A percentile compares a stretch with the other conserved stretches of the same genome.
Conservation (phyloP, 257 asterid species). For the Solanum megistacrolobum region DNA sequence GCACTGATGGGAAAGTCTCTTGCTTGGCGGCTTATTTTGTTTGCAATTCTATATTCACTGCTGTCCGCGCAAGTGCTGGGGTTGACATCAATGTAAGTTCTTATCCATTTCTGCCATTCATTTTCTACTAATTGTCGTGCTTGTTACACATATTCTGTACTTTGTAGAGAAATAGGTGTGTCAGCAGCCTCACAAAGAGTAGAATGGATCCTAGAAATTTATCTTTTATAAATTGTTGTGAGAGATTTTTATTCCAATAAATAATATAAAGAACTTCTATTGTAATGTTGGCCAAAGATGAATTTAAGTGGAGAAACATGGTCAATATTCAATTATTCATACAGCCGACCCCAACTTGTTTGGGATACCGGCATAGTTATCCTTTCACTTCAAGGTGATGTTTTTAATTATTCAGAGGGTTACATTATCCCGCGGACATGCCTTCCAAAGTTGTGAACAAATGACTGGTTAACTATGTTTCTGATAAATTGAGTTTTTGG, state of each 20-base stretch:
- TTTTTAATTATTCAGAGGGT: not conserved
- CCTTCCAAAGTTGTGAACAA: not conserved
- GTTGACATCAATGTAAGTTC: constrained; percentile 53
- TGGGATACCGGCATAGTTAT: not conserved
- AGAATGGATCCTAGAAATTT: not conserved
- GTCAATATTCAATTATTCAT: not conserved
- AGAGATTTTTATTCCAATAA: not conserved
- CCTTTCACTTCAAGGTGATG: not conserved
- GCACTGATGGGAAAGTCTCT: constrained; percentile 74
- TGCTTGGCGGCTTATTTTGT: constrained; percentile 81
- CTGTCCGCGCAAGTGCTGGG: constrained; percentile 55
- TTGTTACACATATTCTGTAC: not conserved
- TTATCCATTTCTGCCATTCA: not conserved
- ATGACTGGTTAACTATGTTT: not conserved
- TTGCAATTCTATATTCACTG: constrained; percentile 60
- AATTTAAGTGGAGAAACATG: not conserved
- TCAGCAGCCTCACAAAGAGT: not conserved
- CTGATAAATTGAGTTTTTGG: not conserved
- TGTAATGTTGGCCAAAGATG: not conserved
- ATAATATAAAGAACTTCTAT: not conserved
- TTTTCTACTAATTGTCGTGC: not conserved
- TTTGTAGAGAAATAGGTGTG: not conserved
- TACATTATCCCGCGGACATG: not conserved
- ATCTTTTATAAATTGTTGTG: not conserved
- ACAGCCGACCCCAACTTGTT: not conserved